Base-by-base conservation (phyloP, 2,329 filamentous ascomycete species). In the Daldinia eschscholtzii region DNA sequence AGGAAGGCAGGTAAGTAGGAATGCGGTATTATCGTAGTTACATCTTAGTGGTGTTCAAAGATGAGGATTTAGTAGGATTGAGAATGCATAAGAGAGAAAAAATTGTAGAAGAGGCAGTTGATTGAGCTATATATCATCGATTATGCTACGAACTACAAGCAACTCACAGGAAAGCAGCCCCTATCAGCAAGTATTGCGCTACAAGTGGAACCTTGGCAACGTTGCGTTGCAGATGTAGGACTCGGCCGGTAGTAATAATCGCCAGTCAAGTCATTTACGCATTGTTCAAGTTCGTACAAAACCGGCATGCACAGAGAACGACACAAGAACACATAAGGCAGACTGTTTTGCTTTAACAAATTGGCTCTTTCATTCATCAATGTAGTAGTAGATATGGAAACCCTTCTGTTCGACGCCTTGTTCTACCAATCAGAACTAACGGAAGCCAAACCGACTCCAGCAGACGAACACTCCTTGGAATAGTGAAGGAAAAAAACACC, bases 371-470 rank as follows among this genome's bases (percentile, higher is more conserved):
- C 23, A 57, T 65, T 65, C 46, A 44, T 64, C 37, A 55, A 42
- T 53, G 56, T 64, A 61, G 41, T 64, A 60, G 53, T 28, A 44
- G 57, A 50, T 62, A 68, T 44, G 42, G 52, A 61, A 59, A 65
- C 56, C 52, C 44, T 20, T 56, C 41, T 52, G n/a, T 53, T 55
- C 26, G 33, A 53, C 57, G 39, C 61, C 28, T 42, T 39, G 20
- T 23, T 62, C 64, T 62, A 62, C 68, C 61, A 68, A 68, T 70
- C 61, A 70, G 41, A 60, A 41, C n/a, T 57, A 33, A 46, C 48
- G 64, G 57, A 63, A 35, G 26, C 41, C 9, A 33, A 41, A 53
- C 56, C 42, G 46, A 33, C 28, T 37, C 42, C 52, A 28, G 41
- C 61, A 52, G 53, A 41, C 35, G 46, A 55, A 53, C 35, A 37